These are phyloP conservation scores for Endocladia muricata DNA, from an alignment of 31 red algal species.

Conservation along the genomic window DNA sequence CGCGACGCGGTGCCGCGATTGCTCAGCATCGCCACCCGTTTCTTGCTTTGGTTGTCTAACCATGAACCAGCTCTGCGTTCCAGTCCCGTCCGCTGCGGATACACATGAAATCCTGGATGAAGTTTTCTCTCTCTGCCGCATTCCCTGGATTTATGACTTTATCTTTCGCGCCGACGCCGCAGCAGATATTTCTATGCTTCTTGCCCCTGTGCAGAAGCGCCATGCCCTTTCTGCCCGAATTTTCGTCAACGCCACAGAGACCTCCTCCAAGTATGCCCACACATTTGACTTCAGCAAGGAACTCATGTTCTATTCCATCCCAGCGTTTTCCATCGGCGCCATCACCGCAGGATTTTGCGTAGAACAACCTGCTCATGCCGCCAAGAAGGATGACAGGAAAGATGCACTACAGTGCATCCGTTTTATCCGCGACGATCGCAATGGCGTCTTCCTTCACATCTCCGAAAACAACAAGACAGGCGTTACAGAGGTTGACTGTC, in stretches of 20 bases:
- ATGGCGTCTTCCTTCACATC: slow-evolving; percentile 58
- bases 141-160: slow-evolving; percentile 74
- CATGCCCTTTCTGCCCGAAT: slow-evolving; percentile 56
- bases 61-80: slow-evolving; percentile 71
- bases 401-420: slow-evolving; percentile 57
- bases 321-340: slow-evolving; percentile 56
- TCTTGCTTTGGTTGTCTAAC: no score
- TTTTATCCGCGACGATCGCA: slow-evolving; percentile 57
- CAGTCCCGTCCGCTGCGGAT: slow-evolving; percentile 53
- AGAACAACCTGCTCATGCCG: slow-evolving; percentile 33
- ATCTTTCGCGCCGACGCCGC: slow-evolving; percentile 64
- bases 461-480: slow-evolving; percentile 40
- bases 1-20: neutral
- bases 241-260: slow-evolving; percentile 64
- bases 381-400: slow-evolving; percentile 7
- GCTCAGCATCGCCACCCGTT: neutral
- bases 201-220: slow-evolving; percentile 66
- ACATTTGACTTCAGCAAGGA: slow-evolving; percentile 75
- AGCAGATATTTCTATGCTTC: slow-evolving; percentile 69
- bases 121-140: slow-evolving; percentile 57
- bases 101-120: slow-evolving; percentile 58
- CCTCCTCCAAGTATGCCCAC: slow-evolving; percentile 57
- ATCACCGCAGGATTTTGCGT: slow-evolving; percentile 73
- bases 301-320: slow-evolving; percentile 70
- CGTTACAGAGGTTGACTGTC: slow-evolving; percentile 64